Evolutionary conservation across 2,329 filamentous ascomycete species (phyloP), one percentile per base, ranked within the genome.

Genomic region (Cladosporium sp.): DNA sequence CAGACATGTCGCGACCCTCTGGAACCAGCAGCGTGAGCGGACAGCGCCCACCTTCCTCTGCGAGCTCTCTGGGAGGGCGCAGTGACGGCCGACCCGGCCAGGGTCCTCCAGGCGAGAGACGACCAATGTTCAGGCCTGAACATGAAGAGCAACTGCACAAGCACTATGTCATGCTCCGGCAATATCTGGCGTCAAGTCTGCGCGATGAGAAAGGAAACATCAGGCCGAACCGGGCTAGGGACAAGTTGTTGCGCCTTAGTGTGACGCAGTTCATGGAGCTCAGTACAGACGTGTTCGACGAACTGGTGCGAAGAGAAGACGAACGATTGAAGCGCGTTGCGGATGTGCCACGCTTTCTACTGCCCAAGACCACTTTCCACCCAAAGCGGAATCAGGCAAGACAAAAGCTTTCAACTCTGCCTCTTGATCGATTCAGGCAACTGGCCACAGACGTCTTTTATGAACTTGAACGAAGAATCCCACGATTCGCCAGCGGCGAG

Each of bases 351-450:
- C 78, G 84, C 12, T 95, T 86, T 70, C 83, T 99, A 5, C 78
- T 90, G 22, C 90, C 94, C n/a, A 91, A 93, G 72, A 83, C 88
- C 64, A 88, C 86, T 63, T 97, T 97, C 75, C 94, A 99, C 74
- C 92, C 92, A 2, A 99, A 97, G 76, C 88, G 94, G 63, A 99
- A 99, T 72, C 92, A 97, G 73, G 94, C 94, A n/a, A 85, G 94
- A 40, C 92, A 97, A 74, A 95, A 96, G 73, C 84, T 99, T 19
- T 93, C 92, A 0, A 96, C 92, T 0, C 83, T 99, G 14, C 91
- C 92, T 3, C 86, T 89, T 20, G 87, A 90, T 25, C 83, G 93
- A 59, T 99, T 99, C 71, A 85, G 90, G 66, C 92, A 97, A 70
- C 81, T 99, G 6, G 93, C 92, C 9, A 96, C 92, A 42, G 94